A percentile compares a stretch with the other conserved stretches of the same genome.
These are phyloP conservation scores for Pseudocercospora vitis DNA, from an alignment of 2,329 filamentous ascomycete genomes.

Conservation along the genomic window DNA sequence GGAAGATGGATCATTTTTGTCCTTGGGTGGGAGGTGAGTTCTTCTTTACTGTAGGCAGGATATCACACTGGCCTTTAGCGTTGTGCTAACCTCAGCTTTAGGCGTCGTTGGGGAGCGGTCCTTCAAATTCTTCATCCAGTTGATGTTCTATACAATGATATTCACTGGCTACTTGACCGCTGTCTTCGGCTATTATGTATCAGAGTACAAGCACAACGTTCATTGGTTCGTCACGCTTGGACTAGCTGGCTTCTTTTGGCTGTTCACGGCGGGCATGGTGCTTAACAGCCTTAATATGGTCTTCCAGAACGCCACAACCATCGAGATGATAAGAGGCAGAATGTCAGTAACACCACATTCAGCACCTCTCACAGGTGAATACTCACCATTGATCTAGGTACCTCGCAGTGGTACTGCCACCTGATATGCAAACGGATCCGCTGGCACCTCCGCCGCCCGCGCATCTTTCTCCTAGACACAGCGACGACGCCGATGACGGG, in stretches of 20 bases:
- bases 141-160: constrained; percentile 69
- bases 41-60: neutral
- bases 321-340: constrained; percentile 69
- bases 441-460: constrained; percentile 25
- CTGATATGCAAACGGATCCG: constrained; percentile 33
- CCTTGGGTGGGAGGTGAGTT: constrained; percentile 72
- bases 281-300: constrained; percentile 69
- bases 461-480: constrained; percentile 11
- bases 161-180: constrained; percentile 67
- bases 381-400: constrained; percentile 40
- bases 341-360: constrained; percentile 44
- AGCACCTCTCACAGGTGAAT: neutral
- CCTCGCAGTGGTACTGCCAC: constrained; percentile 71
- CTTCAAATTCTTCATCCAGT: constrained; percentile 92
- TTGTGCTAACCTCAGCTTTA: too few relatives aligned
- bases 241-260: constrained; percentile 68
- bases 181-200: constrained; percentile 64
- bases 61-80: too few relatives aligned
- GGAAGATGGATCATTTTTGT: constrained; percentile 94
- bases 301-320: constrained; percentile 74
- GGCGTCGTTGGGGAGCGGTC: constrained; percentile 77
- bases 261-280: constrained; percentile 81
- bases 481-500: constrained; percentile 16
- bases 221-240: constrained; percentile 67
- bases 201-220: constrained; percentile 50